A percentile compares a stretch with the other conserved stretches of the same genome.
Conservation (phyloP, 225 moss, liverwort and hornwort genomes). For the Antitrichia curtipendula region DNA sequence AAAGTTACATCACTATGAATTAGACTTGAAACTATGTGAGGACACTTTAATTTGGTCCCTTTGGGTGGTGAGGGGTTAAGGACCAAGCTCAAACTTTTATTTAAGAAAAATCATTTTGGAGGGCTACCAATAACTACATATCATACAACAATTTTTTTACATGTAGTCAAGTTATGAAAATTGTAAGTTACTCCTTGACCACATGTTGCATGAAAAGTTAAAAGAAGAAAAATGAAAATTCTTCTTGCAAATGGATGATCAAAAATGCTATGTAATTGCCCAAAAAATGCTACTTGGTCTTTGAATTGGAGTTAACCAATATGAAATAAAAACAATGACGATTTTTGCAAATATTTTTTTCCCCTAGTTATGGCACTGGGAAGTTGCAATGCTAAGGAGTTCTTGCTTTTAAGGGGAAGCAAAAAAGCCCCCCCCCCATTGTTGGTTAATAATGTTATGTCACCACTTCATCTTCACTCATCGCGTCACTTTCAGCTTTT, state of each 20-base stretch:
- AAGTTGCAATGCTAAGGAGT: rapidly evolving
- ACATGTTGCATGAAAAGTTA: neutral
- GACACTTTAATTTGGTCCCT: too few relatives aligned
- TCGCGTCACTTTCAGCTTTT: neutral
- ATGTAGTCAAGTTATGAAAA: neutral
- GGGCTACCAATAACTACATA: too few relatives aligned
- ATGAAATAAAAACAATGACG: neutral
- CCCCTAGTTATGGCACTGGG: rapidly evolving
- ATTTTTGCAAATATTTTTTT: rapidly evolving
- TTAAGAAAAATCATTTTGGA: too few relatives aligned
- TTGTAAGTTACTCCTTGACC: neutral
- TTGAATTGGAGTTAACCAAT: neutral
- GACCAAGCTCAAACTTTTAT: too few relatives aligned
- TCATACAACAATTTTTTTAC: too few relatives aligned
- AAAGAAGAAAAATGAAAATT: neutral
- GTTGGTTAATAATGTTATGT: neutral
- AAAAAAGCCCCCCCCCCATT: rapidly evolving
- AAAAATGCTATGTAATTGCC: neutral
- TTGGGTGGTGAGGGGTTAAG: too few relatives aligned
- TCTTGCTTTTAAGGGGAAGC: rapidly evolving
- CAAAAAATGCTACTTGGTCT: neutral
- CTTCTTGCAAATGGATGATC: neutral
- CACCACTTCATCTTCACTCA: neutral
- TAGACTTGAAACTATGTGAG: too few relatives aligned
- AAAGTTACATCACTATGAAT: too few relatives aligned